Conservation (phyloP, 768 basidiomycete species). For the Suillus subalutaceus region DNA sequence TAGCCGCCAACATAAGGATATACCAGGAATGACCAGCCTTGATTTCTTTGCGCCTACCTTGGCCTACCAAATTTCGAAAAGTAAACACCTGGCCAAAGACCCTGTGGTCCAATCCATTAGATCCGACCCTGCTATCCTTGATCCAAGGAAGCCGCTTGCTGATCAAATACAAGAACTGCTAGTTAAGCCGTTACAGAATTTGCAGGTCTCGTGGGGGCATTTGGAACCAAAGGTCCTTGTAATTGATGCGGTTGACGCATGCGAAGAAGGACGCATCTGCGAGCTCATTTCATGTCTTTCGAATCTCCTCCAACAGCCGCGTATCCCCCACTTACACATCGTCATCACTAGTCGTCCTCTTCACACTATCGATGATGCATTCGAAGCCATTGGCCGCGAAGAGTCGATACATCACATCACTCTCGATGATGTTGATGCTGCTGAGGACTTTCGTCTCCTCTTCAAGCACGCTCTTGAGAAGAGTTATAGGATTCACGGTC, state of each 20-base stretch:
- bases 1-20: background rate
- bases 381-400: background rate
- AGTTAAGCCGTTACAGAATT: background rate
- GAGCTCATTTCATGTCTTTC: slow-evolving; percentile 1
- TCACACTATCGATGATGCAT: background rate
- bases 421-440: background rate
- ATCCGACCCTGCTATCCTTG: slow-evolving; percentile 4
- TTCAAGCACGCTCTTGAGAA: slow-evolving; percentile 1
- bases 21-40: background rate
- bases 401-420: background rate
- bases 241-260: slow-evolving; percentile 4
- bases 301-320: background rate
- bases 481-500: background rate
- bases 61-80: slow-evolving; percentile 1
- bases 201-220: background rate
- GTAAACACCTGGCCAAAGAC: background rate
- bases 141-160: background rate
- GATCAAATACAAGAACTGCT: background rate
- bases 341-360: background rate
- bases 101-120: background rate
- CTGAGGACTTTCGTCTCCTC: slow-evolving; percentile 1
- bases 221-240: background rate
- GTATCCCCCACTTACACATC: background rate
- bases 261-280: background rate
- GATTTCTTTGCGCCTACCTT: slow-evolving; percentile 5